Percentiles rank a stretch among this genome's conserved stretches.
Evolutionary conservation across 805 yeast species (phyloP).

Genomic region (Suhomyces canberraensis): DNA sequence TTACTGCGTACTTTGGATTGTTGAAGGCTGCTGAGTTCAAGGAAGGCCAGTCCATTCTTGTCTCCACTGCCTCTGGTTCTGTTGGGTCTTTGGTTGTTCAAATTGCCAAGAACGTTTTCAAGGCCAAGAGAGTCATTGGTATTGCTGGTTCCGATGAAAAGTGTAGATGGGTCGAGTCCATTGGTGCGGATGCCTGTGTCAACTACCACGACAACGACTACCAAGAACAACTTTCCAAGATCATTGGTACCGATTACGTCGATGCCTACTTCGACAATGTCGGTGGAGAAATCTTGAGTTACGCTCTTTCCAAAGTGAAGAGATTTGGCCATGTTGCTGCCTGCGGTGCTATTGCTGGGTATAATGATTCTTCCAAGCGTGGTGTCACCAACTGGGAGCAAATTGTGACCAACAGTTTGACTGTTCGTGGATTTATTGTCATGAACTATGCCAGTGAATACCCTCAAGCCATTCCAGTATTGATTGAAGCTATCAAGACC

Average conservation of each 20-base stretch:
- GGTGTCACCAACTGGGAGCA: conserved; percentile 38
- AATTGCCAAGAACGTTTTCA: conserved; percentile 49
- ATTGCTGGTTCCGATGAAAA: conserved; percentile 62
- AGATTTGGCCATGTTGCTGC: conserved; percentile 46
- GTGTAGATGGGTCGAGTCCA: conserved; percentile 48
- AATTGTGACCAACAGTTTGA: conserved; percentile 50
- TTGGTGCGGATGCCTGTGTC: conserved; percentile 52
- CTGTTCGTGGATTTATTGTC: conserved; percentile 52
- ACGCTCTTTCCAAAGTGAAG: conserved; percentile 37
- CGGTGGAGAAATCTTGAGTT: conserved; percentile 57
- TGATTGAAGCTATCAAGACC: conserved; percentile 33
- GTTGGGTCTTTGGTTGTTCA: conserved; percentile 62
- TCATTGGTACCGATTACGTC: conserved; percentile 45
- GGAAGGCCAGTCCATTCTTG: conserved; percentile 44
- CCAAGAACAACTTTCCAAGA: conserved; percentile 21
- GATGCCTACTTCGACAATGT: conserved; percentile 61
- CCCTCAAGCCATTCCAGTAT: conserved; percentile 33
- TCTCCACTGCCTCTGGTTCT: conserved; percentile 72
- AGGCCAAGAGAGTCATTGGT: conserved; percentile 56
- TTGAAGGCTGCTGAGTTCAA: conserved; percentile 44
- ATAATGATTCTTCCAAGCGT: conserved; percentile 40
- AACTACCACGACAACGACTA: conserved; percentile 48
- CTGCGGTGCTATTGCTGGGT: conserved; percentile 62
- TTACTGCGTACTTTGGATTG: conserved; percentile 61
- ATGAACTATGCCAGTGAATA: conserved; percentile 39